Base-by-base conservation (phyloP, 106 monocot species). In the Apostasia shenzhenica region DNA sequence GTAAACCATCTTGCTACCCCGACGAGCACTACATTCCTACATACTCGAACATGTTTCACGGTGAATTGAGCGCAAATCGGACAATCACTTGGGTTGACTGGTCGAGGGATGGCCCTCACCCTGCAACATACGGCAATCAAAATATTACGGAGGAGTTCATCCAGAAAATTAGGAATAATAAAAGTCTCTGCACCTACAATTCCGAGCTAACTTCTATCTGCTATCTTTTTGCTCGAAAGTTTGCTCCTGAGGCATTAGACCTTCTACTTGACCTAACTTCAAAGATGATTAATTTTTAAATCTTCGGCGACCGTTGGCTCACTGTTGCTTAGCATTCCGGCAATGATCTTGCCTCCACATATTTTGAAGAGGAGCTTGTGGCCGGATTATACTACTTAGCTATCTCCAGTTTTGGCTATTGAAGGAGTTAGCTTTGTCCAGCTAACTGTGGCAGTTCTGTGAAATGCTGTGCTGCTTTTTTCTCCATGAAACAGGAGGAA, bases 1-100 rank as follows among this genome's bases (percentile, higher is more conserved):
- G 77, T 10, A 77, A 63, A 46, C 77, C 77, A 45, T 77, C 77
- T 55, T 77, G 77, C 65, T 77, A 77, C 48, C 77, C 77, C 0
- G 77, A 77, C 26, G 77, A 77, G 50, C 77, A 77, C 55, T 77
- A 77, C 66, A 77, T 77, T 53, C 71, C 77, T 12, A 77, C 77
- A 12, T 77, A 71, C 57, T 39, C 71, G 71, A 62, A 77, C 71
- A 77, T 77, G 77, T 77, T 77, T 57, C 64, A 71, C 45, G 64
- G 66, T 1, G 0, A 48, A 6, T 45, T 49, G 66, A 77, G 49
- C 50, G 70, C 77, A 14, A 77, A 77, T 14, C 63, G 77, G 49
- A 77, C 48, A 8, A 41, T 77, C 2, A 77, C 77, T 41, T 77
- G 77, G 77, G 77, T 77, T 2, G 64, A 77, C 38, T 77, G 77